phyloP scores from a whole-genome alignment of 1,284 basidiomycete species.

The Athelia psychrophila region DNA sequence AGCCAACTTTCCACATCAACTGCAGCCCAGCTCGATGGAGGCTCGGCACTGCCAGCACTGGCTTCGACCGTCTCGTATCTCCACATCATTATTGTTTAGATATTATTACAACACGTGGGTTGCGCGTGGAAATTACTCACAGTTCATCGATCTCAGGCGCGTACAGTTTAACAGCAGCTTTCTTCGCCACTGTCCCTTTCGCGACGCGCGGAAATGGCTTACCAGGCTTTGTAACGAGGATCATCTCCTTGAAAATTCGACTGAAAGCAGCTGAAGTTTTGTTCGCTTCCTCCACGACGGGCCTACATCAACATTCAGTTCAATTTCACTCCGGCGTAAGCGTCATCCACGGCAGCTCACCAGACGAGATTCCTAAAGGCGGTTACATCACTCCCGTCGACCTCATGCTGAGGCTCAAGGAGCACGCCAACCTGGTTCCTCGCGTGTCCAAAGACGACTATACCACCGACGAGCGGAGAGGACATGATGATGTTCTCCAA shows the following conservation, averaged over 20 bases:
- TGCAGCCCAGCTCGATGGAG: conserved; percentile 23
- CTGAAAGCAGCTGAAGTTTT: conserved; percentile 32
- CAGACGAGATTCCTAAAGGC: conserved; percentile 34
- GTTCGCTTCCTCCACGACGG: conserved; percentile 39
- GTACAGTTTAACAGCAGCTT: conserved; percentile 29
- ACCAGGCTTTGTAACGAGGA: conserved; percentile 24
- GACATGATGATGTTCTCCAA: conserved; percentile 25
- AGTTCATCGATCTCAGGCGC: conserved; percentile 30
- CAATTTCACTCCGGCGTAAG: neutral
- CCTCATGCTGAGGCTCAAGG: conserved; percentile 28
- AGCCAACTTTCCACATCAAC: conserved; percentile 25
- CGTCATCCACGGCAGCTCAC: conserved; percentile 20
- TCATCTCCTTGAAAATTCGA: conserved; percentile 41
- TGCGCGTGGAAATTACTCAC: conserved; percentile 16
- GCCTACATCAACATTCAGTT: conserved; percentile 17
- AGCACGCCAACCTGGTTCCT: conserved; percentile 37
- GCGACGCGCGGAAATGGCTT: conserved; percentile 34
- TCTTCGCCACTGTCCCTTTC: conserved; percentile 36
- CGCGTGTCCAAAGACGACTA: conserved; percentile 38
- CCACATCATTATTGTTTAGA: neutral
- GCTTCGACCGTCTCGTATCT: conserved; percentile 26
- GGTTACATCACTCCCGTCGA: conserved; percentile 28
- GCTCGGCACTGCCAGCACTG: conserved; percentile 10
- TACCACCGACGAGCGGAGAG: conserved; percentile 21
- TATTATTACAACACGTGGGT: neutral